Evolutionary conservation across 129 eudicot genomes (phyloP).

Genomic region (Lactuca sativa): DNA sequence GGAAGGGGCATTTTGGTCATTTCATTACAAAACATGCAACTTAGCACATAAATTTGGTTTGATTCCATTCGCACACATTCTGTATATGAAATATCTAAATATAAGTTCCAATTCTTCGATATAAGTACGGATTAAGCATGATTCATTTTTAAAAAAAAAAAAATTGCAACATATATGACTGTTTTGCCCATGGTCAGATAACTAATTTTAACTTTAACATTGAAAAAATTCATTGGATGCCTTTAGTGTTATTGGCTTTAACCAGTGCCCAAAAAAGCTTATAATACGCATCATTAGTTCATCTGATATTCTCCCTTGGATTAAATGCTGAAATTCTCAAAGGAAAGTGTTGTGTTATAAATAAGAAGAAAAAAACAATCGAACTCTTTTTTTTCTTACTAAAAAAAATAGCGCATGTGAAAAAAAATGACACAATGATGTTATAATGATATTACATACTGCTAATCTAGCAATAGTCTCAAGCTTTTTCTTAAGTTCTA

Average conservation of each 20-base stretch:
- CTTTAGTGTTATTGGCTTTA: slow-evolving; percentile 28
- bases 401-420: background rate
- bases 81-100: too few relatives aligned
- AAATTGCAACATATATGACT: too few relatives aligned
- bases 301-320: slow-evolving; percentile 29
- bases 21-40: too few relatives aligned
- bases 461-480: slow-evolving; percentile 24
- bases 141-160: too few relatives aligned
- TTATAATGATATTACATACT: slow-evolving; percentile 3
- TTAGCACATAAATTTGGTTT: too few relatives aligned
- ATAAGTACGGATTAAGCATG: too few relatives aligned
- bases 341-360: background rate
- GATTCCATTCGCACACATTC: too few relatives aligned
- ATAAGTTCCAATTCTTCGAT: too few relatives aligned
- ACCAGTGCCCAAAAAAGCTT: slow-evolving; percentile 33
- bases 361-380: slow-evolving; percentile 4
- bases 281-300: slow-evolving; percentile 16
- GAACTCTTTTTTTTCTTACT: background rate
- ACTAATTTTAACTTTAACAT: too few relatives aligned
- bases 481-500: slow-evolving; percentile 26
- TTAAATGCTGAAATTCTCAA: slow-evolving; percentile 14
- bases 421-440: background rate
- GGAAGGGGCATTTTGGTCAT: too few relatives aligned
- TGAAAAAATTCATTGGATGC: background rate
- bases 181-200: too few relatives aligned